These are phyloP conservation scores for Rhodotorula glutinis DNA, from an alignment of 1,284 basidiomycete genomes.

Conservation along the genomic window DNA sequence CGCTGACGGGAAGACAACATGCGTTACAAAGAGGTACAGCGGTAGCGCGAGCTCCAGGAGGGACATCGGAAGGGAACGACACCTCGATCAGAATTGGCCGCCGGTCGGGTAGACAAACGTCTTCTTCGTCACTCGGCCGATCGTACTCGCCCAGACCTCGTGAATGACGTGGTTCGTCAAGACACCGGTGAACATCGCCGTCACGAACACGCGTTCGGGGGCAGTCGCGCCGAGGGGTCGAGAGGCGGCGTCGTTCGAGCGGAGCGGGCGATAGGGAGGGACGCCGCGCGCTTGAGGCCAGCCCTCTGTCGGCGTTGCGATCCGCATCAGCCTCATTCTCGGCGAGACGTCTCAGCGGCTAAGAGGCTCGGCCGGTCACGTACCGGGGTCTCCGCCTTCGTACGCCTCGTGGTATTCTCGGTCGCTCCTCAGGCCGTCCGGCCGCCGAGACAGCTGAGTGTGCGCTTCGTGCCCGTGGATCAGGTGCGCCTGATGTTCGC, in stretches of 20 bases:
- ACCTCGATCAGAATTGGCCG: constrained; percentile 8
- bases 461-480: constrained; percentile 8
- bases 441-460: not conserved
- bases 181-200: constrained; percentile 16
- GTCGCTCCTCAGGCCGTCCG: constrained; percentile 7
- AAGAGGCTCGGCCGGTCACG: not conserved
- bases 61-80: too few species aligned
- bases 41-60: too few species aligned
- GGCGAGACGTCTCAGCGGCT: too few species aligned
- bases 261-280: constrained; percentile 7
- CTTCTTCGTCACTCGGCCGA: constrained; percentile 4
- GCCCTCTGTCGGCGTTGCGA: not conserved
- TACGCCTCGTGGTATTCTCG: constrained; percentile 7
- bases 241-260: not conserved
- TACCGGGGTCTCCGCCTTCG: constrained; percentile 9
- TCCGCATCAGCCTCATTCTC: not conserved
- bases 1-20: not conserved
- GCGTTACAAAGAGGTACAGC: too few species aligned
- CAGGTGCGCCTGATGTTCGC: not conserved
- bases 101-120: constrained; percentile 12
- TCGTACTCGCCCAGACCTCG: constrained; percentile 1
- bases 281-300: constrained; percentile 10
- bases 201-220: constrained; percentile 8
- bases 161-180: constrained; percentile 1
- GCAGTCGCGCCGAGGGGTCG: constrained; percentile 5